phyloP scores from a whole-genome alignment of 768 basidiomycete genomes.

The Clitopilus hobsonii region DNA sequence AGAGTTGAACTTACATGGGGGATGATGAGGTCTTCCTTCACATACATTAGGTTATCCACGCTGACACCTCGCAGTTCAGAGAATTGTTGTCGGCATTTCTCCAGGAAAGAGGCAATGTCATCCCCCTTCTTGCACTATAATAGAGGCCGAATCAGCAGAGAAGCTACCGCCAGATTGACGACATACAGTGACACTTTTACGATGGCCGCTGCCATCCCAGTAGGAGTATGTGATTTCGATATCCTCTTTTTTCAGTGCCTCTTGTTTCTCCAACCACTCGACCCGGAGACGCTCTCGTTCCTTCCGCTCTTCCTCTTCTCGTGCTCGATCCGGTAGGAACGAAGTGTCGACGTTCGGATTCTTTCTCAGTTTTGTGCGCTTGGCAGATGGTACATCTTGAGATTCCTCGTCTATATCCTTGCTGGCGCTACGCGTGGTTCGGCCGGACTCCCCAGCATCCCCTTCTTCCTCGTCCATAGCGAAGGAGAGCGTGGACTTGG shows the following conservation, averaged over 20 bases:
- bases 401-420: constrained; percentile 34
- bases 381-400: constrained; percentile 46
- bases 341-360: constrained; percentile 97
- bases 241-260: constrained; percentile 59
- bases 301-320: constrained; percentile 87
- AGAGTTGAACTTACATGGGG: constrained; percentile 64
- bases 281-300: constrained; percentile 86
- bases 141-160: background rate
- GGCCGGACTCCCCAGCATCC: constrained; percentile 33
- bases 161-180: constrained; percentile 10
- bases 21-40: constrained; percentile 84
- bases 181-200: constrained; percentile 86
- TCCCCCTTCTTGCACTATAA: constrained; percentile 96
- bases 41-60: constrained; percentile 97
- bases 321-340: constrained; percentile 95
- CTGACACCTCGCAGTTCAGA: constrained; percentile 86
- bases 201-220: constrained; percentile 98
- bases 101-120: constrained; percentile 78
- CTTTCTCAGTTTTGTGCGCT: constrained; percentile 83
- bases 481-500: constrained; percentile 88
- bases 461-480: constrained; percentile 80
- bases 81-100: constrained; percentile 91
- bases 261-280: constrained; percentile 79
- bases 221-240: constrained; percentile 95
- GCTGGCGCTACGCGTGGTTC: constrained; percentile 24